phyloP scores from a whole-genome alignment of 208 protist species.

The Zelonia costaricensis region DNA sequence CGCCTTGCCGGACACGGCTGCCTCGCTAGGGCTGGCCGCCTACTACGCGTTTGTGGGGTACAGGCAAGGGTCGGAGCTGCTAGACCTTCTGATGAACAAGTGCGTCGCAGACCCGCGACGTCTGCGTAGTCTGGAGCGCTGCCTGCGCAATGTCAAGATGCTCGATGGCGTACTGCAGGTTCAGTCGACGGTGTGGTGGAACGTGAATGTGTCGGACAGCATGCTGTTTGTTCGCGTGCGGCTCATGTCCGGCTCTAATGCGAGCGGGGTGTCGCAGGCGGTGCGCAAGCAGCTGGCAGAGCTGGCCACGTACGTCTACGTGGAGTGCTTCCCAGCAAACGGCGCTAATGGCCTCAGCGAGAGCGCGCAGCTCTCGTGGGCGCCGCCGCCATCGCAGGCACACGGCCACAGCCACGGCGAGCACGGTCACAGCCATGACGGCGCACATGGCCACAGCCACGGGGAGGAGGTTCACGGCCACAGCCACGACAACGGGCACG shows the following conservation, averaged over 20 bases:
- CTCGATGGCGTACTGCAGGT: conserved; percentile 61
- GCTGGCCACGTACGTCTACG: conserved; percentile 52
- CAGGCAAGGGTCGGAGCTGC: conserved; percentile 28
- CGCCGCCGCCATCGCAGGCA: neutral
- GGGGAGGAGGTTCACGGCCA: neutral
- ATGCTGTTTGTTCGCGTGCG: conserved; percentile 62
- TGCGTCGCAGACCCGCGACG: conserved; percentile 21
- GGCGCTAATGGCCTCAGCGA: conserved; percentile 11
- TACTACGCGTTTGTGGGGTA: conserved; percentile 33
- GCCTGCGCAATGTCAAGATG: conserved; percentile 40
- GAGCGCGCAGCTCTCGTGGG: conserved; percentile 3
- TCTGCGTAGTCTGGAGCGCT: conserved; percentile 34
- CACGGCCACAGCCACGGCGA: neutral
- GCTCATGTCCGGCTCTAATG: conserved; percentile 44
- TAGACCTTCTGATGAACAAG: conserved; percentile 76
- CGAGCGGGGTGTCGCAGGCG: conserved; percentile 26
- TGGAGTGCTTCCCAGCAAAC: conserved; percentile 52
- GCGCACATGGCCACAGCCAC: conserved; percentile 10
- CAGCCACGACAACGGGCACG: conserved; percentile 1
- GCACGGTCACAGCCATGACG: conserved; percentile 21
- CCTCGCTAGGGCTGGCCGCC: conserved; percentile 26
- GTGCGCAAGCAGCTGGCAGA: conserved; percentile 37
- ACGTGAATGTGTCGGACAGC: conserved; percentile 36
- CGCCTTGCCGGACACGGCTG: conserved; percentile 13
- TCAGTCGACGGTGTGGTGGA: conserved; percentile 53